A percentile compares a stretch with the other conserved stretches of the same genome.
These are phyloP conservation scores for Gracilaria caudata DNA, from an alignment of 23 red algal species.

Conservation along the genomic window DNA sequence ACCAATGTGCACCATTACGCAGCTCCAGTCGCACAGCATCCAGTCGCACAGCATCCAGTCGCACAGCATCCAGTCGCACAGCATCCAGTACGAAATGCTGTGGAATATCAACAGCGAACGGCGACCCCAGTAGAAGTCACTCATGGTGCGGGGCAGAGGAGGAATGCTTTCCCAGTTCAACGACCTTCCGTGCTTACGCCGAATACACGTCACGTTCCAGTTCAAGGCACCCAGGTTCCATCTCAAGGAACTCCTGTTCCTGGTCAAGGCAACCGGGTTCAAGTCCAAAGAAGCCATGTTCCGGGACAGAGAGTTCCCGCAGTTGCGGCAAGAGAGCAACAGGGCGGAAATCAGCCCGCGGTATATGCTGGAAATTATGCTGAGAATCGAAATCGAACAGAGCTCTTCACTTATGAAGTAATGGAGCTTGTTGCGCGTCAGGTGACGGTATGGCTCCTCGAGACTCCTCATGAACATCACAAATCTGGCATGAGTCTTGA, in stretches of 20 bases:
- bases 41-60: too few species aligned
- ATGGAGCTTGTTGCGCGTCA: slow-evolving; percentile 42
- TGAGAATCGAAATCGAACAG: slow-evolving; percentile 6
- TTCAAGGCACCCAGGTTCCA: not conserved
- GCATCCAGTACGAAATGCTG: not conserved
- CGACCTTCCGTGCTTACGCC: not conserved
- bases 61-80: not conserved
- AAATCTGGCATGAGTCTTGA: slow-evolving; percentile 6
- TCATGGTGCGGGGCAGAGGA: not conserved
- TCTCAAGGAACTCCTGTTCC: not conserved
- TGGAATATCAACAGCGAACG: slow-evolving; percentile 15
- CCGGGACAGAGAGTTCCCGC: not conserved
- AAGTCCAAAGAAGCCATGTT: not conserved
- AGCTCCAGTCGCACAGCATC: not conserved
- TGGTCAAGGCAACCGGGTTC: not conserved
- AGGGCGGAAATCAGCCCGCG: not conserved
- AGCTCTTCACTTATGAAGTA: slow-evolving; percentile 6
- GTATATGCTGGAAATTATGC: not conserved
- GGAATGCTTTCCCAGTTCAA: not conserved
- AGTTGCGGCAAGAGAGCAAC: not conserved
- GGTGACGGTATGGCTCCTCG: slow-evolving; percentile 58
- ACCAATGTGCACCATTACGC: slow-evolving; percentile 14
- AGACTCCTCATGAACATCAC: slow-evolving; percentile 62
- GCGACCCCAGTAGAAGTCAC: not conserved
- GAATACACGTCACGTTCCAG: not conserved